Conservation (phyloP, 1,139 yeast genomes). For the Sugiyamaella sp. region DNA sequence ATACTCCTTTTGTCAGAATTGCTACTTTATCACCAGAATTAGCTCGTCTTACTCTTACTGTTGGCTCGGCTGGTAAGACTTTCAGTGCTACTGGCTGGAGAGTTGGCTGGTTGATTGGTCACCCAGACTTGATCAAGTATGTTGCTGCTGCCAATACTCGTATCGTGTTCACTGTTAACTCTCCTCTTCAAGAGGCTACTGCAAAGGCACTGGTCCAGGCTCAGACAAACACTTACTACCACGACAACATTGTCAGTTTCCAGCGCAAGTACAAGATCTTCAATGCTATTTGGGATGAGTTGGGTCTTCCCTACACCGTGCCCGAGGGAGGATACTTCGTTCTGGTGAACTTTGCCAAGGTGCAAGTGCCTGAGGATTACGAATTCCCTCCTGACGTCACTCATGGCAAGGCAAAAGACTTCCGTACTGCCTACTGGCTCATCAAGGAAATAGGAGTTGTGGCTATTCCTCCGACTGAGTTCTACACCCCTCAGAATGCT, state of each 20-base stretch:
- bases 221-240: conserved; percentile 64
- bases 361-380: conserved; percentile 74
- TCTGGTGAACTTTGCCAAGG: conserved; percentile 80
- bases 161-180: conserved; percentile 84
- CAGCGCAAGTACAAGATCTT: conserved; percentile 69
- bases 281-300: conserved; percentile 76
- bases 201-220: conserved; percentile 75
- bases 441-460: conserved; percentile 92
- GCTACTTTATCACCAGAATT: conserved; percentile 82
- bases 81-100: conserved; percentile 99
- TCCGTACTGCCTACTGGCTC: conserved; percentile 88
- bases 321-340: conserved; percentile 95
- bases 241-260: conserved; percentile 66
- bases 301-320: conserved; percentile 81
- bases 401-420: conserved; percentile 73
- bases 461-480: conserved; percentile 95
- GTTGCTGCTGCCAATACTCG: conserved; percentile 91
- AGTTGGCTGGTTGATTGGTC: conserved; percentile 93
- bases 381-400: conserved; percentile 69
- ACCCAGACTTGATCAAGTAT: conserved; percentile 75
- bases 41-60: conserved; percentile 77
- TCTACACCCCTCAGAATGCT: conserved; percentile 70
- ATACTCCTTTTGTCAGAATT: conserved; percentile 74
- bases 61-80: conserved; percentile 96
- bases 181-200: conserved; percentile 94